Evolutionary conservation across 1,284 basidiomycete genomes (phyloP).

Genomic region (Puccinia horiana): DNA sequence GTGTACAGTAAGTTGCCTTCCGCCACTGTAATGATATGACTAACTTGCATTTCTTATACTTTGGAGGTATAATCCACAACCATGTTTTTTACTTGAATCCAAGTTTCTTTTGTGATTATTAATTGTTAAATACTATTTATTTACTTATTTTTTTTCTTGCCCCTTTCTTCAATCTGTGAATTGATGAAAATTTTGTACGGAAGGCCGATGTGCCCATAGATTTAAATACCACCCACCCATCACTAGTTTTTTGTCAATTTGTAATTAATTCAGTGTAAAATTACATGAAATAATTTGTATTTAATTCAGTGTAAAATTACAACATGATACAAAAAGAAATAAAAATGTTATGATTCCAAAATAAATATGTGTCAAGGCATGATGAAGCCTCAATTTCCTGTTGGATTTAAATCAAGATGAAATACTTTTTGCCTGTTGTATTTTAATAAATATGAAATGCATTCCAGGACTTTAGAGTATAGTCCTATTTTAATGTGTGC

Average conservation of each 20-base stretch:
- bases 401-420: background rate
- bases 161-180: background rate
- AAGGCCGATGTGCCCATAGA: background rate
- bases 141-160: background rate
- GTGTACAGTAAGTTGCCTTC: background rate
- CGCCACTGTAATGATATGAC: background rate
- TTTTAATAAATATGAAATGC: too few species aligned
- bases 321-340: too few species aligned
- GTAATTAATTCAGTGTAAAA: background rate
- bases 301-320: too few species aligned
- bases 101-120: background rate
- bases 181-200: background rate
- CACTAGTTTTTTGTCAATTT: background rate
- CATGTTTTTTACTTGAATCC: background rate
- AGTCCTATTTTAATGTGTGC: background rate
- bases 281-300: too few species aligned
- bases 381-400: background rate
- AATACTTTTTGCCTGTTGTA: too few species aligned
- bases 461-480: background rate
- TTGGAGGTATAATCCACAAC: background rate
- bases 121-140: background rate
- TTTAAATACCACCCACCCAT: background rate
- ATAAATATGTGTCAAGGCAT: background rate
- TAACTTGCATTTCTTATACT: background rate
- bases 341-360: too few species aligned